Percentiles rank a stretch among this genome's conserved stretches.
These are phyloP conservation scores for Prinsepia uniflora DNA, from an alignment of 306 rosid genomes.

Conservation along the genomic window DNA sequence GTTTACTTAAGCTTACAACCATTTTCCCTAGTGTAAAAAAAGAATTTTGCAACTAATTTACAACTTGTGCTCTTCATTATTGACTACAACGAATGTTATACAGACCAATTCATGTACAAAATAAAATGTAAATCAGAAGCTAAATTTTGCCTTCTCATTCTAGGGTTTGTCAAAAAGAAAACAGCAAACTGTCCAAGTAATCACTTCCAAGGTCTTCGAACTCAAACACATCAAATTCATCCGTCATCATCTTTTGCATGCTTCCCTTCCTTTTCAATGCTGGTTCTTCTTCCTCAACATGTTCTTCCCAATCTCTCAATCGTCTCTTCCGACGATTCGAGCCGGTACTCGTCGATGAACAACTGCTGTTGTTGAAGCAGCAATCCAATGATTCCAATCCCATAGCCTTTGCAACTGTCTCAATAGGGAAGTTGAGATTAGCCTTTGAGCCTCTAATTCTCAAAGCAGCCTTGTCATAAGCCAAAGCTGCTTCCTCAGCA, in stretches of 20 bases:
- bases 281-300: slow-evolving; percentile 29
- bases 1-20: too few relatives aligned
- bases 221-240: slow-evolving; percentile 52
- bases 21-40: background rate
- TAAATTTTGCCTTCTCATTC: background rate
- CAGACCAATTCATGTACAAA: background rate
- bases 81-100: background rate
- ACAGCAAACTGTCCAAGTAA: slow-evolving; percentile 67
- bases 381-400: slow-evolving; percentile 19
- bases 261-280: slow-evolving; percentile 35
- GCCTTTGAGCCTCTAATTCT: slow-evolving; percentile 84
- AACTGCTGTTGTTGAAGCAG: background rate
- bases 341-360: slow-evolving; percentile 4
- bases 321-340: slow-evolving; percentile 37
- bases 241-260: slow-evolving; percentile 29
- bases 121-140: background rate
- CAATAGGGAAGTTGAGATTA: slow-evolving; percentile 68
- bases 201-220: slow-evolving; percentile 86
- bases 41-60: too few relatives aligned
- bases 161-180: slow-evolving; percentile 44
- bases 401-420: slow-evolving; percentile 46
- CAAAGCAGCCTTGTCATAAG: slow-evolving; percentile 93
- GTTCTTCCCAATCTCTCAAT: slow-evolving; percentile 37
- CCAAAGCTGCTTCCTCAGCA: slow-evolving; percentile 89
- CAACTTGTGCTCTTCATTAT: too few relatives aligned